Evolutionary conservation across 140 eudicot genomes (phyloP).

Genomic region (Senecio squalidus): DNA sequence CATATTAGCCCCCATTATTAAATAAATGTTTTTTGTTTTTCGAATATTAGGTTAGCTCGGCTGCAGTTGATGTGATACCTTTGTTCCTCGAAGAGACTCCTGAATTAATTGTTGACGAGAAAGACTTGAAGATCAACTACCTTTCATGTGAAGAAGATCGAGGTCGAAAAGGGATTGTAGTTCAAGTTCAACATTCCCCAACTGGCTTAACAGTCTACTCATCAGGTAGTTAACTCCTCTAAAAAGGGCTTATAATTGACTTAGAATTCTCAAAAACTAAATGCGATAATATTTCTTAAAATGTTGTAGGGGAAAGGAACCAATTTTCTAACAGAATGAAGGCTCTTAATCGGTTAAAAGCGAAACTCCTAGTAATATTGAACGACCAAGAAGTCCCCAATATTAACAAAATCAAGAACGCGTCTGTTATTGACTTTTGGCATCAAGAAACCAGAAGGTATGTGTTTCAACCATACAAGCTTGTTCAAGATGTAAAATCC

Average conservation of each 20-base stretch:
- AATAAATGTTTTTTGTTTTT: constrained; percentile 2
- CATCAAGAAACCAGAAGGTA: constrained; percentile 67
- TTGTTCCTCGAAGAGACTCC: constrained; percentile 66
- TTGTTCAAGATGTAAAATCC: constrained; percentile 80
- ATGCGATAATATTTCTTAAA: neutral
- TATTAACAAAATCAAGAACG: constrained; percentile 34
- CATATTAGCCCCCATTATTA: too few relatives aligned
- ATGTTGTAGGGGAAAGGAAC: constrained; percentile 77
- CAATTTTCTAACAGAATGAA: constrained; percentile 69
- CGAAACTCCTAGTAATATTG: constrained; percentile 54
- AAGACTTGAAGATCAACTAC: constrained; percentile 46
- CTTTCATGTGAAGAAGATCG: constrained; percentile 29
- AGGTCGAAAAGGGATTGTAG: constrained; percentile 30
- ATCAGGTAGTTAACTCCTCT: constrained; percentile 41
- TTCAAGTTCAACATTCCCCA: constrained; percentile 62
- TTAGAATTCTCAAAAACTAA: neutral
- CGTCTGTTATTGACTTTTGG: constrained; percentile 37
- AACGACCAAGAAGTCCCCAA: constrained; percentile 46
- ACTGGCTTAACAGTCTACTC: constrained; percentile 73
- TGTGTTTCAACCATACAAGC: constrained; percentile 54
- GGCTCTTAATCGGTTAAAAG: constrained; percentile 85
- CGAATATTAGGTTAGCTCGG: constrained; percentile 48
- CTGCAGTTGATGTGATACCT: constrained; percentile 85
- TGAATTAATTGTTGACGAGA: constrained; percentile 47
- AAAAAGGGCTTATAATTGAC: neutral